A percentile compares a stretch with the other conserved stretches of the same genome.
Conservation (phyloP, 2,329 filamentous ascomycete species). For the Talaromyces sp. region DNA sequence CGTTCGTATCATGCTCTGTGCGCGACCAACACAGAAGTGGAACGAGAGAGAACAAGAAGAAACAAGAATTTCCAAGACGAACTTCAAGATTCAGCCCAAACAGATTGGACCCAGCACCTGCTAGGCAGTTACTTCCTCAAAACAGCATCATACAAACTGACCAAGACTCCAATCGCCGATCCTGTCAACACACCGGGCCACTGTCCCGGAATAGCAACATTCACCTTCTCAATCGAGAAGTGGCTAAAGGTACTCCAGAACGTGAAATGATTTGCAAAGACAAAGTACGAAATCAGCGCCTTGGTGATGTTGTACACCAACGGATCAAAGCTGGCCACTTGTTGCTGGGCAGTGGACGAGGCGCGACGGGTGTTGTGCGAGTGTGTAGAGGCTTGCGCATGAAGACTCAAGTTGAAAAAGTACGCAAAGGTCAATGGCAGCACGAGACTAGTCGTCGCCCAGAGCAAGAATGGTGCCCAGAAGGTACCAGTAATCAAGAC, state of each 20-base stretch:
- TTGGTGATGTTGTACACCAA: constrained; percentile 88
- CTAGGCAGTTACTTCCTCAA: constrained; percentile 34
- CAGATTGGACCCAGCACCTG: not conserved
- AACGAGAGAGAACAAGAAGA: not conserved
- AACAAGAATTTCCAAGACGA: not conserved
- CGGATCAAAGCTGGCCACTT: constrained; percentile 62
- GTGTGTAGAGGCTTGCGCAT: constrained; percentile 32
- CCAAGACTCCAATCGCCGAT: constrained; percentile 39
- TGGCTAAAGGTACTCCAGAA: constrained; percentile 37
- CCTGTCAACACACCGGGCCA: constrained; percentile 40
- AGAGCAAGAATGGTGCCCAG: constrained; percentile 78
- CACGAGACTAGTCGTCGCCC: constrained; percentile 68
- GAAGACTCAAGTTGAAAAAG: constrained; percentile 80
- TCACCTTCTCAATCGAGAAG: constrained; percentile 36
- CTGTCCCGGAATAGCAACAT: constrained; percentile 37
- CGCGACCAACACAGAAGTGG: not conserved
- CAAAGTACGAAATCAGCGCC: constrained; percentile 73
- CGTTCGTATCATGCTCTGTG: not conserved
- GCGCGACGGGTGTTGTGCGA: constrained; percentile 26
- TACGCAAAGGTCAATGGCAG: constrained; percentile 72
- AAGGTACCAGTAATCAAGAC: constrained; percentile 70
- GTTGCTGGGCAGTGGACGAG: constrained; percentile 22
- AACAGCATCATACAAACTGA: constrained; percentile 47
- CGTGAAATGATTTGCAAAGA: constrained; percentile 59
- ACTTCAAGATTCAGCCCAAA: not conserved